Evolutionary conservation across 176 grass and related monocot genomes (phyloP), one percentile per base, ranked within the genome.

Genomic region (Oryza meyeriana): DNA sequence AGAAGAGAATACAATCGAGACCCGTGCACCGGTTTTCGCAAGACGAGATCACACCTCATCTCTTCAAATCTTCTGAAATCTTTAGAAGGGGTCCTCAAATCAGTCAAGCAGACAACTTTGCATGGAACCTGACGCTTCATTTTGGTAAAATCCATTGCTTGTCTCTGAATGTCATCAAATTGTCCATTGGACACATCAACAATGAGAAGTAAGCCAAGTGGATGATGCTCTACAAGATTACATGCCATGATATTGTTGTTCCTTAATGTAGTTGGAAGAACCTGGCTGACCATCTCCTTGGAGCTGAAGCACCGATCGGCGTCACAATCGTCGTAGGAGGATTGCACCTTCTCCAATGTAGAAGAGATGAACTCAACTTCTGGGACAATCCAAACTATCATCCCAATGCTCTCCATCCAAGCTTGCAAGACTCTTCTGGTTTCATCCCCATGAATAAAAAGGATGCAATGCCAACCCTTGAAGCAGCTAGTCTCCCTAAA

Each of bases 21-120:
- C 16, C 91, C 89, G 22, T 94, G 94, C 69, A 94, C 74, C 4
- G 94, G 94, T 32, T 97, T 97, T 50, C 83, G 83, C 78, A 92
- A 48, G 40, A 83, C 42, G 45, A 92, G 71, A 82, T 92, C 76
- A 4, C 76, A 88, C 8, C 79, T 36, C 6, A 81, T 57, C 38
- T 70, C 52, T 35, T 10, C 67, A n/a, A 87, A 83, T 83, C 82
- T 87, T 52, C 69, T 44, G 32, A 90, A 2, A 29, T 85, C 86
- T 52, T 59, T 61, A 24, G 69, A 77, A 35, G 81, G 22, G 31
- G 79, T 81, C 74, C 70, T 92, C 7, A 88, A 58, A 44, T 90
- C 85, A 6, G 82, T 52, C 47, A 97, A 73, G 26, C 75, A 85
- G 22, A 86, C 87, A 72, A 92, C 50, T 52, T 82, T 94, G 65